Base-by-base conservation (phyloP, 306 rosid species). In the Glycine tomentella region DNA sequence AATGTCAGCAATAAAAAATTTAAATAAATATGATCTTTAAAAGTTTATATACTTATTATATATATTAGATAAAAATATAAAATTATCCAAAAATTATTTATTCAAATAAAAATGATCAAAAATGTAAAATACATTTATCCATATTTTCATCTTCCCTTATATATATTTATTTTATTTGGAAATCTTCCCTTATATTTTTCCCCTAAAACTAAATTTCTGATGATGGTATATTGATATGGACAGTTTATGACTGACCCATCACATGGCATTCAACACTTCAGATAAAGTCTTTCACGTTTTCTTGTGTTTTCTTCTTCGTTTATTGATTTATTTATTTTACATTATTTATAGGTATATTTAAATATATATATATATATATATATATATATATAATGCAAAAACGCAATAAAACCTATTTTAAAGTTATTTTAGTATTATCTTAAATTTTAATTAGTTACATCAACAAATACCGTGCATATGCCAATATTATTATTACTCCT, bases 281-380 rank as follows among this genome's bases (percentile, higher is more conserved):
- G 58, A 45, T 67, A 36, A 38, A 66, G 55, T 67, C 66, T 52
- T 38, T 17, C 44, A 42, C 69, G 56, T 69, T 69, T 66, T 64
- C 36, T 15, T 76, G 62, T 33, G 36, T 58, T 58, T 20, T 48
- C 3, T 20, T 16, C 14, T 3, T 71, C 1, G 7, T 52, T 12
- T 50, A 1, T 61, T 31, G 5, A 61, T 31, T 61, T 31, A n/a
- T n/a, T n/a, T n/a, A 3, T 3, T 59, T 20, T 59, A 59, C 40
- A 59, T 20, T 59, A 20, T 20, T 25, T 59, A 25, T 20, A 59
- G 14, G 14, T 25, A 25, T 17, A 59, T 1, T 58, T 58, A n/a
- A 17, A 59, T 9, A 16, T 3, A 8, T 8, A 20, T 20, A 20
- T 20, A 20, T 20, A 20, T 20, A 20, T 20, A 20, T 20, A 20